Evolutionary conservation across 2,329 filamentous ascomycete genomes (phyloP), one percentile per base, ranked within the genome.

Genomic region (Metarhizium robertsii): DNA sequence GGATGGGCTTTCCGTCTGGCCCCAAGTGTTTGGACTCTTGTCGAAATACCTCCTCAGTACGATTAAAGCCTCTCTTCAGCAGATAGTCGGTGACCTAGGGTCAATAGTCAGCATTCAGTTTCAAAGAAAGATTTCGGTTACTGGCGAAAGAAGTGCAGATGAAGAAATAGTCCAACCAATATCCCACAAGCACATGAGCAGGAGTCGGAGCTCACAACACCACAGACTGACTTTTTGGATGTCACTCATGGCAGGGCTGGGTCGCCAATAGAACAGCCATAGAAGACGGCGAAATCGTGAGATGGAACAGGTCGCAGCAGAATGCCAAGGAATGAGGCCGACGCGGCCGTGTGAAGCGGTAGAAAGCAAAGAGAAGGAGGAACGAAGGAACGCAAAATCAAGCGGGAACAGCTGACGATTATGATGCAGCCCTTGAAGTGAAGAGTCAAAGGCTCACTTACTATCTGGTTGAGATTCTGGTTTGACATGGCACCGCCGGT

Each of bases 391-490:
- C 10, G 7, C 16, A 45, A 20, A 25, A 3, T 34, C 32, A n/a
- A 34, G 49, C 30, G 18, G 29, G 2, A 34, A 20, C 48, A 53
- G 38, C 52, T 49, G 77, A 13, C 16, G 34, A 75, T 4, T 29
- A 14, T 13, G 32, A 3, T 7, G 10, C 5, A 11, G 32, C 25
- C 3, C 25, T 34, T 34, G 32, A 34, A 34, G 10, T 34, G 3
- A 34, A 32, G 6, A 32, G 13, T 34, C 25, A 25, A 47, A 36
- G 34, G 52, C 18, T 46, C 20, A 53, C 92, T 81, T 80, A 96
- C 92, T 71, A 97, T 97, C 64, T 96, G 91, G 65, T 97, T 97
- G 1, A 96, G 72, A 67, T 96, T 95, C 65, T 95, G 90, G 60
- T 92, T 90, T 2, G 87, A 90, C 73, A 90, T 85, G 10, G 73